Conservation (phyloP, 352 stramenopile genomes). For the Phytophthora sp. region DNA sequence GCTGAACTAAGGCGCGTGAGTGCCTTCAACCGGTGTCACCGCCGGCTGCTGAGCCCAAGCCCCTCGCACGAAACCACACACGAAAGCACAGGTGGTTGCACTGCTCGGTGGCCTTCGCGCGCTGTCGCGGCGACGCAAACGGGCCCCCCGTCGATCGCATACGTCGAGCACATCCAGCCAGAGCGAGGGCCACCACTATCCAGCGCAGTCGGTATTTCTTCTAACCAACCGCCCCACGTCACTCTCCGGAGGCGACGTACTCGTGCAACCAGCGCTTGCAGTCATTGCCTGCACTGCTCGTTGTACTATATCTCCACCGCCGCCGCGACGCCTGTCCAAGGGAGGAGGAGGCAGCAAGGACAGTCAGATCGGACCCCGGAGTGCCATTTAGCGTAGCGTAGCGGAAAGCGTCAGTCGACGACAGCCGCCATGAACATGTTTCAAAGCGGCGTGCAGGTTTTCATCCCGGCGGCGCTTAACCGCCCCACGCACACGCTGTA, state of each 20-base stretch:
- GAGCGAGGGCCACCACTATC: slow-evolving; percentile 18
- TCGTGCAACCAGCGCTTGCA: slow-evolving; percentile 3
- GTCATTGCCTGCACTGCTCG: slow-evolving; percentile 7
- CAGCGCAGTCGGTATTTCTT: slow-evolving; percentile 43
- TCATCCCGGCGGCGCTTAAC: slow-evolving; percentile 85
- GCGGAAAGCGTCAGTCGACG: slow-evolving; percentile 3
- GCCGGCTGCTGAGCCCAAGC: neutral
- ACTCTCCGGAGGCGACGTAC: slow-evolving; percentile 37
- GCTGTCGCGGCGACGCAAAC: slow-evolving; percentile 31
- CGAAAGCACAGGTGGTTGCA: slow-evolving; percentile 18
- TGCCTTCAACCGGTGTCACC: slow-evolving; percentile 16
- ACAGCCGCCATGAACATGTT: slow-evolving; percentile 28
- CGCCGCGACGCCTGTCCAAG: slow-evolving; percentile 14
- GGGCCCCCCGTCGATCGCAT: slow-evolving; percentile 4
- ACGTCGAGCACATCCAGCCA: slow-evolving; percentile 11
- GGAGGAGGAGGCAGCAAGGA: neutral
- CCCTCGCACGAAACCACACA: slow-evolving; percentile 15
- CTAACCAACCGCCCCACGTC: slow-evolving; percentile 33
- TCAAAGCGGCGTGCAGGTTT: slow-evolving; percentile 72
- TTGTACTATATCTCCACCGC: slow-evolving; percentile 17
- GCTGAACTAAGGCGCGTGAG: slow-evolving; percentile 17
- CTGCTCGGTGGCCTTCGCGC: slow-evolving; percentile 6
- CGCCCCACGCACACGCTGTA: slow-evolving; percentile 85
- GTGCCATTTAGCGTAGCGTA: slow-evolving; percentile 25
- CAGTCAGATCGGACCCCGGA: neutral